Base-by-base conservation (phyloP, 495 filamentous ascomycete genomes). In the Pseudotulostoma volvatum region DNA sequence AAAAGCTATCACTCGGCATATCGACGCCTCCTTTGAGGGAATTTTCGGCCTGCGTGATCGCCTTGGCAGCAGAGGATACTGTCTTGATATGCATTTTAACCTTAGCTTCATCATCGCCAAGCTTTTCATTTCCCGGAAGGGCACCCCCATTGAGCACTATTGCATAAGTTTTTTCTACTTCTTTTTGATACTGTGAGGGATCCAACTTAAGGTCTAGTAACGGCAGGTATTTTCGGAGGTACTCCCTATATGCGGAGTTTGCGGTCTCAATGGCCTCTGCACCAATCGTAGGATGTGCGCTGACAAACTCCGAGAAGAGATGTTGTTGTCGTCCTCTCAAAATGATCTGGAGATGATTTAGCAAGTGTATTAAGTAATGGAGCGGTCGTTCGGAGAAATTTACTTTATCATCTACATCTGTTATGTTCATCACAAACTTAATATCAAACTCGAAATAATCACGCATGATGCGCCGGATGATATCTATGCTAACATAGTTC, bases 401-500 rank as follows among this genome's bases (percentile, higher is more conserved):
- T 52, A 81, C 76, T 74, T 93, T 96, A 61, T 93, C 84, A 54
- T 93, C 85, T 1, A 93, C 72, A 61, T 93, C 84, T 3, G 87
- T 93, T 47, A 93, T 82, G 57, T 97, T 97, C 80, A 92, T 88
- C 34, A 95, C 84, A 67, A 93, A 94, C 32, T 79, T 71, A 39
- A 96, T 75, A 21, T 86, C 66, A 55, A 77, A 93, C 33, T 74
- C 73, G 53, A 94, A 93, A 58, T 92, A 88, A 52, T 93, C 77
- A 44, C 65, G 57, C 60, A 96, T 61, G 45, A 95, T 84, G 48
- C 90, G 71, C 28, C 87, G 73, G 43, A 96, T 76, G 33, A 97
- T 90, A 58, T 96, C 90, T 11, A 84, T 92, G 20, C 74, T 81
- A 38, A 94, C 82, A 78, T 94, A 95, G 61, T 93, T 97, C 38